phyloP scores from a whole-genome alignment of 2,329 filamentous ascomycete genomes.

The Beauveria medogensis region DNA sequence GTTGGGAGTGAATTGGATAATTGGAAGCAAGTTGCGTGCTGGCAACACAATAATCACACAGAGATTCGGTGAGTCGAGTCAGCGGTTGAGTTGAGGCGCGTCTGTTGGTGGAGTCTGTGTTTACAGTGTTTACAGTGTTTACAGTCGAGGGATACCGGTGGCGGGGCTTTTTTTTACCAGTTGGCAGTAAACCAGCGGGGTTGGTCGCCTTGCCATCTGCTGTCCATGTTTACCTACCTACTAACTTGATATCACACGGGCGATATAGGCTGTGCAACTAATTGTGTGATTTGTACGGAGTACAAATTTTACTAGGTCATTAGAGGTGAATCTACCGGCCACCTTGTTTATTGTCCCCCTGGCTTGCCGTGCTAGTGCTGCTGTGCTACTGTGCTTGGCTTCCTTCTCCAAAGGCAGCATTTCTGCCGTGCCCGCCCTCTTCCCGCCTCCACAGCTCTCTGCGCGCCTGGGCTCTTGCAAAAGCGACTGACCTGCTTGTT shows the following conservation, averaged over 20 bases:
- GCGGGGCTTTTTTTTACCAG: background rate
- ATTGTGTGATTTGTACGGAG: too few species aligned
- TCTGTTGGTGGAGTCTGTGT: slow-evolving; percentile 1
- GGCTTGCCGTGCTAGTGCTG: background rate
- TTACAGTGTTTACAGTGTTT: background rate
- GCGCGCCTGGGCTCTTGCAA: background rate
- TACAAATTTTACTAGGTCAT: too few species aligned
- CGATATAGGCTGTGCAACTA: background rate
- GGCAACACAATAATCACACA: background rate
- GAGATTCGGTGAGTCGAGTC: background rate
- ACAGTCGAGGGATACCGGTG: background rate
- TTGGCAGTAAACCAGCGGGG: background rate
- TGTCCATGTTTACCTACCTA: background rate
- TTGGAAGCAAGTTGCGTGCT: background rate
- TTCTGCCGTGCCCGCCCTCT: background rate
- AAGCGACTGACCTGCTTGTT: background rate
- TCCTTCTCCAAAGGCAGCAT: background rate
- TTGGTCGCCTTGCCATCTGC: background rate
- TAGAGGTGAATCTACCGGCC: background rate
- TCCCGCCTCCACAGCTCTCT: background rate
- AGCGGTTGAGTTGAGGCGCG: background rate
- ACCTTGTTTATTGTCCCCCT: background rate
- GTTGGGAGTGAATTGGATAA: background rate
- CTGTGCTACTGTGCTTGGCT: background rate
- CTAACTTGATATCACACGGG: background rate